phyloP scores from a whole-genome alignment of 2,329 filamentous ascomycete genomes.

The Fusarium subtropicale region DNA sequence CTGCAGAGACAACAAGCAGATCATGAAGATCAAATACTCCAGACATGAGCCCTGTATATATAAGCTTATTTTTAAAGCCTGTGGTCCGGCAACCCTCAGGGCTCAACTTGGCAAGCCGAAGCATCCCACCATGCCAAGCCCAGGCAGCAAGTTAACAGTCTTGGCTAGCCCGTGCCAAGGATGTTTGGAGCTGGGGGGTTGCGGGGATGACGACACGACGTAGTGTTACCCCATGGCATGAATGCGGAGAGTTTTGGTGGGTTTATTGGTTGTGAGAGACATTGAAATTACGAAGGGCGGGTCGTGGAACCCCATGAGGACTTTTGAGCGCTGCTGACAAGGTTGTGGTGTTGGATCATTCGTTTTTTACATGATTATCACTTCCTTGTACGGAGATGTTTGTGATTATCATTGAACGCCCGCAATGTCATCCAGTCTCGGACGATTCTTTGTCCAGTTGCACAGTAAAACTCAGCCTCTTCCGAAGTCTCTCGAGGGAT shows the following conservation, averaged over 20 bases:
- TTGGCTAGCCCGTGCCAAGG: constrained; percentile 29
- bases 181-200: constrained; percentile 1
- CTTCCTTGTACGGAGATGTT: neutral
- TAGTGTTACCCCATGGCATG: constrained; percentile 28
- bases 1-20: constrained; percentile 7
- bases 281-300: constrained; percentile 14
- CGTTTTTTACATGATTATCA: neutral
- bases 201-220: neutral
- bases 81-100: constrained; percentile 14
- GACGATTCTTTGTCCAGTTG: neutral
- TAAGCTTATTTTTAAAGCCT: constrained; percentile 34
- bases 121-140: constrained; percentile 22
- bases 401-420: rapidly evolving
- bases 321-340: constrained; percentile 6
- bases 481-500: neutral
- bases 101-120: constrained; percentile 29
- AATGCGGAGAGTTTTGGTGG: constrained; percentile 9
- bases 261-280: constrained; percentile 4
- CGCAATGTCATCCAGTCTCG: neutral
- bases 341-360: neutral
- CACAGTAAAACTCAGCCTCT: neutral
- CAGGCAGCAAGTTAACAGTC: constrained; percentile 33
- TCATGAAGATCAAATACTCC: neutral
- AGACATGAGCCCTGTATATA: constrained; percentile 8
- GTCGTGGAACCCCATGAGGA: neutral